Percentiles rank a stretch among this genome's conserved stretches.
These are phyloP conservation scores for Favolaschia claudopus DNA, from an alignment of 768 basidiomycete species.

Conservation along the genomic window DNA sequence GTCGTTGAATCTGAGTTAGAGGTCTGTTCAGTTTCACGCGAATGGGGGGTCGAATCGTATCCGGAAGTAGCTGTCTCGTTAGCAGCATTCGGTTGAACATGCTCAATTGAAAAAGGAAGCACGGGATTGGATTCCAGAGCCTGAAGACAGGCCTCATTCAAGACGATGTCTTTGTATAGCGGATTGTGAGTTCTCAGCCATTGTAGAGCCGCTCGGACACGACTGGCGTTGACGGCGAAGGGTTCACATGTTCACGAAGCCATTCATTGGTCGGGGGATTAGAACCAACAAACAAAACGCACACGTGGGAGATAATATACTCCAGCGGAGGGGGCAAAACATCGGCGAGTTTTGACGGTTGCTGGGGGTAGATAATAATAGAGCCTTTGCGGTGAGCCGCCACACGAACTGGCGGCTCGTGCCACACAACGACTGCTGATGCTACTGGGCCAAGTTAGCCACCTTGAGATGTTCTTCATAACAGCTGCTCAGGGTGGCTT, in stretches of 20 bases:
- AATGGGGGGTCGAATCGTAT: background rate
- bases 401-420: too few species aligned
- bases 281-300: slow-evolving; percentile 10
- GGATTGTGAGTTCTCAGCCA: slow-evolving; percentile 19
- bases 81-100: background rate
- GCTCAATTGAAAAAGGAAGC: slow-evolving; percentile 2
- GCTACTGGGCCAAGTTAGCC: too few species aligned
- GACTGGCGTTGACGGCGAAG: background rate
- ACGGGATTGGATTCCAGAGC: background rate
- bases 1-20: background rate
- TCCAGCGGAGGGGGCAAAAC: background rate
- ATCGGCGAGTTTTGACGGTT: background rate
- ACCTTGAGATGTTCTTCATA: too few species aligned
- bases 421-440: too few species aligned
- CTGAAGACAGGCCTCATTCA: background rate
- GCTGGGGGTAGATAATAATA: slow-evolving; percentile 11
- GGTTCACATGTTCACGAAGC: slow-evolving; percentile 2
- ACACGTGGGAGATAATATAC: background rate
- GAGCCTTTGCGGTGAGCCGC: too few species aligned
- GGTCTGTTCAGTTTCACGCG: too few species aligned
- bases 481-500: too few species aligned
- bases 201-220: background rate
- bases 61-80: background rate
- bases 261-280: background rate
- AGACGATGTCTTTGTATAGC: background rate